Percentiles rank a stretch among this genome's conserved stretches.
phyloP scores from a whole-genome alignment of 140 eudicot species.

The Senecio squalidus region DNA sequence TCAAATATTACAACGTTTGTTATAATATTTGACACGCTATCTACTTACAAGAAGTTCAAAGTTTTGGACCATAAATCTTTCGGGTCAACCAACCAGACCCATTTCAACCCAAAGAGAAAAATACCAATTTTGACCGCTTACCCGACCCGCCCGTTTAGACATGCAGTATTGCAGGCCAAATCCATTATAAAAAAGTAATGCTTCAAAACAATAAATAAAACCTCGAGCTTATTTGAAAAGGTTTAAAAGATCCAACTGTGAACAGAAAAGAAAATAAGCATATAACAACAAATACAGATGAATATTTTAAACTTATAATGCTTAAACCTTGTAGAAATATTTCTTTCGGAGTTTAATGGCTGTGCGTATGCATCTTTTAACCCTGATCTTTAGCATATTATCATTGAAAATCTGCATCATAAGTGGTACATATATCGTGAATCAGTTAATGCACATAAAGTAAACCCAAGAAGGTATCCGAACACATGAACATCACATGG shows the following conservation, averaged over 20 bases:
- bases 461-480: neutral
- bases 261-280: slow-evolving; percentile 5
- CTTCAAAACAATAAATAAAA: neutral
- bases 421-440: neutral
- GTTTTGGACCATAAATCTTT: no score
- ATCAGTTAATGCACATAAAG: slow-evolving; percentile 3
- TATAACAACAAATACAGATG: neutral
- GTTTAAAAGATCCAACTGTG: no score
- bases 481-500: slow-evolving; percentile 1
- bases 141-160: neutral
- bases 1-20: no score
- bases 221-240: no score
- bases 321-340: slow-evolving; percentile 81
- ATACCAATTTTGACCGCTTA: no score
- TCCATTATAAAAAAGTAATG: slow-evolving; percentile 1
- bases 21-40: no score
- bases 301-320: neutral
- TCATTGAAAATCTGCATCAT: slow-evolving; percentile 94
- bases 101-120: no score
- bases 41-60: no score
- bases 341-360: slow-evolving; percentile 94
- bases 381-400: slow-evolving; percentile 84
- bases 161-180: neutral
- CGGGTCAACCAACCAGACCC: no score
- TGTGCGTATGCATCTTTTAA: slow-evolving; percentile 82